Percentiles rank a stretch among this genome's conserved stretches.
These are phyloP conservation scores for Coniferiporia sulphurascens DNA, from an alignment of 1,284 basidiomycete genomes.

Conservation along the genomic window DNA sequence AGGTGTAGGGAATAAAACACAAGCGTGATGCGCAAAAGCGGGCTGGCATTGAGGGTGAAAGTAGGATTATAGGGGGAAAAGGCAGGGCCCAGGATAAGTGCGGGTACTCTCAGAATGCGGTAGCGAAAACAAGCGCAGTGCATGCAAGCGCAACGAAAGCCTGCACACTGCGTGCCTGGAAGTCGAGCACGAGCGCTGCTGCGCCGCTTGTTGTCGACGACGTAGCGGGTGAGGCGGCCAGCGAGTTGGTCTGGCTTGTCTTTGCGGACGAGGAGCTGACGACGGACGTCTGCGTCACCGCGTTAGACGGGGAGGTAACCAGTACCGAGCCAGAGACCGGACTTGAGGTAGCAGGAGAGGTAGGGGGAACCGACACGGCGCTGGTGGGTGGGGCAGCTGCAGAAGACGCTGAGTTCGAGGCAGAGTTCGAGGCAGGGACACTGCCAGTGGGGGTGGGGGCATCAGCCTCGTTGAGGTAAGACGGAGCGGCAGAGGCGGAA, in stretches of 20 bases:
- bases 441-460: constrained; percentile 39
- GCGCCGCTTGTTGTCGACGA: constrained; percentile 6
- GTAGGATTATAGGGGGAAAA: background rate
- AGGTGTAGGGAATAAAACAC: background rate
- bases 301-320: background rate
- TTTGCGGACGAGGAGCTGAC: background rate
- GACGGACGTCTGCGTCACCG: background rate
- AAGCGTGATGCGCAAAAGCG: background rate
- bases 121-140: constrained; percentile 12
- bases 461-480: constrained; percentile 16
- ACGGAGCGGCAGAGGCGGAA: constrained; percentile 27
- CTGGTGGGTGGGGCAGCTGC: background rate
- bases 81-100: background rate
- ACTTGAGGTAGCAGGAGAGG: constrained; percentile 30
- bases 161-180: constrained; percentile 14
- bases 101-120: constrained; percentile 1
- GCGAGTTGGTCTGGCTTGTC: no score
- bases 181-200: background rate
- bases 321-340: background rate
- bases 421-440: background rate
- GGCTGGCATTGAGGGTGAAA: background rate
- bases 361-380: constrained; percentile 50
- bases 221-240: background rate
- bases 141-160: constrained; percentile 8
- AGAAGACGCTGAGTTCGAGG: background rate